phyloP scores from a whole-genome alignment of 257 asterid genomes.

The Solanum raphanifolium region DNA sequence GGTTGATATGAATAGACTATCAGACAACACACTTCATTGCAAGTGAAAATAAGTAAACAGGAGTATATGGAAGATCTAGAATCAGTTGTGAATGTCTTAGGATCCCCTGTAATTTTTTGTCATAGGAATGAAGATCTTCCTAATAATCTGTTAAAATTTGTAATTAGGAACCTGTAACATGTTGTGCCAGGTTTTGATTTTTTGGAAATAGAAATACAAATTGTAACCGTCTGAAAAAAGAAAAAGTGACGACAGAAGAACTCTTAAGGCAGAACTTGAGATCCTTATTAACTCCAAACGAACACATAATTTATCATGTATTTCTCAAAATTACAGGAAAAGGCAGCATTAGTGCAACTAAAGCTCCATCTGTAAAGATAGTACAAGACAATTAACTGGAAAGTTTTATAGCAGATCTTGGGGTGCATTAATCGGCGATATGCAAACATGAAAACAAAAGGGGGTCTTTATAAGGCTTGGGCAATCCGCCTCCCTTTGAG shows the following conservation, averaged over 20 bases:
- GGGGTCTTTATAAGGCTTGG: background rate
- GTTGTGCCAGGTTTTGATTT: background rate
- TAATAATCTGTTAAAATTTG: background rate
- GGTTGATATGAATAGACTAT: background rate
- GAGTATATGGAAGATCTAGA: background rate
- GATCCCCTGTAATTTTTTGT: background rate
- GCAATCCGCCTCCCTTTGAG: background rate
- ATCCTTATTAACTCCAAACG: background rate
- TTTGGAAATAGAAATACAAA: background rate
- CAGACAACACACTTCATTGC: background rate
- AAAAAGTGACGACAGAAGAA: background rate
- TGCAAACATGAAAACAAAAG: background rate
- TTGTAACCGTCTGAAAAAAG: too few relatives aligned
- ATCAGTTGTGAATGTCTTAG: background rate
- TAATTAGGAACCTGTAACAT: background rate
- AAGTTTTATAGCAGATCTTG: background rate
- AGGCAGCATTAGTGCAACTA: background rate
- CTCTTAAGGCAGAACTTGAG: background rate
- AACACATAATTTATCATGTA: background rate
- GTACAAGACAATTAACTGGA: background rate
- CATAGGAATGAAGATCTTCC: background rate
- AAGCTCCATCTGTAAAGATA: background rate
- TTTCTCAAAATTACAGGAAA: background rate
- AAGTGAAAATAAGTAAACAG: background rate
- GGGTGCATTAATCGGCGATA: background rate